phyloP scores from a whole-genome alignment of 805 yeast genomes.

The Middelhovenomyces tepae region DNA sequence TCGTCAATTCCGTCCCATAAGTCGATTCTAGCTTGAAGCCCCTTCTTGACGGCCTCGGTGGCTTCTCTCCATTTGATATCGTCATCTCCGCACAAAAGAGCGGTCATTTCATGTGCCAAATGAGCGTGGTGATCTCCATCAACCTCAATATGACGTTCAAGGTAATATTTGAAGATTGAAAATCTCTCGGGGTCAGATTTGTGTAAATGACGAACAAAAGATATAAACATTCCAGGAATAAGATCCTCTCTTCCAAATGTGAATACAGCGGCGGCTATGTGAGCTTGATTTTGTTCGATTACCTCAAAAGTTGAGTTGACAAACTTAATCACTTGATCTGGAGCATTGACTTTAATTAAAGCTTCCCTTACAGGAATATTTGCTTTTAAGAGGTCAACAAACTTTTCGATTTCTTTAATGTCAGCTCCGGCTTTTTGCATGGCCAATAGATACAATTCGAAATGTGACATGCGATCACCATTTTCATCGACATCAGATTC shows the following conservation, averaged over 20 bases:
- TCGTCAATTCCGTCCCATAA: slow-evolving; percentile 17
- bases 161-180: slow-evolving; percentile 17
- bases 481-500: slow-evolving; percentile 15
- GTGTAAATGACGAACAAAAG: slow-evolving; percentile 15
- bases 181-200: slow-evolving; percentile 16
- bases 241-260: slow-evolving; percentile 18
- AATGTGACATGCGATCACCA: slow-evolving; percentile 15
- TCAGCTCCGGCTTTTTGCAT: slow-evolving; percentile 16
- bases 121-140: slow-evolving; percentile 18
- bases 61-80: slow-evolving; percentile 16
- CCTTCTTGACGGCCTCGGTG: slow-evolving; percentile 14
- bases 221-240: slow-evolving; percentile 17
- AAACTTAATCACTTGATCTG: slow-evolving; percentile 11
- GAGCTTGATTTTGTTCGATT: slow-evolving; percentile 12
- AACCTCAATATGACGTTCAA: slow-evolving; percentile 18
- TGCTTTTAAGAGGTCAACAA: slow-evolving; percentile 7
- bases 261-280: slow-evolving; percentile 18
- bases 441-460: slow-evolving; percentile 14
- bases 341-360: slow-evolving; percentile 8
- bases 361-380: slow-evolving; percentile 8
- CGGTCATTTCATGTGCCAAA: slow-evolving; percentile 17
- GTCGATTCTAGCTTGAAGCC: slow-evolving; percentile 14
- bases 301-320: slow-evolving; percentile 13
- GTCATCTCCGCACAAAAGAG: slow-evolving; percentile 15
- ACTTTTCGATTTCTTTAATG: slow-evolving; percentile 10